phyloP scores from a whole-genome alignment of 805 yeast genomes.

The Jamesozyma jinghongensis region DNA sequence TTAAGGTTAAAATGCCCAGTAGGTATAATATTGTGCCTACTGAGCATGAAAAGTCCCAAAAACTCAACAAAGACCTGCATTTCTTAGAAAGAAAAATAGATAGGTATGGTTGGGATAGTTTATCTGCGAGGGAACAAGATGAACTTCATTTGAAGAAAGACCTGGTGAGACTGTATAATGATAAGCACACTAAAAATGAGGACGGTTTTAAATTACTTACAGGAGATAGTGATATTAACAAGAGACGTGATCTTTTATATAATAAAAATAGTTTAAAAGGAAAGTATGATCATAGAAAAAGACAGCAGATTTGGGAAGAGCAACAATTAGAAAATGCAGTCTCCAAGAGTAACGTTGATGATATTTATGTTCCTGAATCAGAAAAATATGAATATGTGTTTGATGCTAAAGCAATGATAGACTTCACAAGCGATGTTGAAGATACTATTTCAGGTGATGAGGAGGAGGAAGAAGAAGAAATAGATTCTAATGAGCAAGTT shows the following conservation, averaged over 20 bases:
- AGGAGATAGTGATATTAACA: constrained; percentile 39
- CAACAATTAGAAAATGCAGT: constrained; percentile 25
- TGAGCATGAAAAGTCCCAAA: constrained; percentile 31
- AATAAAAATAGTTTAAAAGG: background rate
- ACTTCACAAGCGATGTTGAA: constrained; percentile 40
- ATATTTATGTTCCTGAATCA: constrained; percentile 20
- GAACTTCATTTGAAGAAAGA: constrained; percentile 46
- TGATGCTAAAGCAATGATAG: constrained; percentile 54
- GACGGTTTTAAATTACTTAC: constrained; percentile 46
- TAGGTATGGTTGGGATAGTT: constrained; percentile 44
- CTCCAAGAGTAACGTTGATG: constrained; percentile 15
- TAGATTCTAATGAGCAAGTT: constrained; percentile 13
- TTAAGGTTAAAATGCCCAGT: background rate
- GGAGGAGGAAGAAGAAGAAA: constrained; percentile 26
- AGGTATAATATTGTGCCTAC: constrained; percentile 6
- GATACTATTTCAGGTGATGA: constrained; percentile 26
- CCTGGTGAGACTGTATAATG: constrained; percentile 36
- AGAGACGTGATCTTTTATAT: background rate
- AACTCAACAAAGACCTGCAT: constrained; percentile 39
- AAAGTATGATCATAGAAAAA: constrained; percentile 20
- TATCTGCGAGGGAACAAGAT: constrained; percentile 41
- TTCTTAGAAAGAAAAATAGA: constrained; percentile 42
- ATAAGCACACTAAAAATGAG: constrained; percentile 30
- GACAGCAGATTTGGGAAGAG: constrained; percentile 32
- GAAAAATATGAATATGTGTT: constrained; percentile 65